Base-by-base conservation (phyloP, 1,284 basidiomycete genomes). In the Cryptococcus neoformans region DNA sequence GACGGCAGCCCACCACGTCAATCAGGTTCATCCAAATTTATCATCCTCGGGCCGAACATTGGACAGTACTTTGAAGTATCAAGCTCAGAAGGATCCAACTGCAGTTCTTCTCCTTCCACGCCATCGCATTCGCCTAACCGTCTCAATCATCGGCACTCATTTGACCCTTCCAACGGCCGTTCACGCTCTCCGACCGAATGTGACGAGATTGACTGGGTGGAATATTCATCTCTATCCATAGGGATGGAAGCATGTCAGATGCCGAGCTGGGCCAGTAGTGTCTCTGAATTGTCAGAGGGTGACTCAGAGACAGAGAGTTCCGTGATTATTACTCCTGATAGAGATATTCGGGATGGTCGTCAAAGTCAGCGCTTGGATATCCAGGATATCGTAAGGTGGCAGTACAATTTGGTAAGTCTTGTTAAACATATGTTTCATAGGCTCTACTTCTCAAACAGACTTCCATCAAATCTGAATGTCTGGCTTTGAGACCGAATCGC, bases 11-110 rank as follows among this genome's bases (percentile, higher is more conserved):
- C 28, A 28, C 28, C 28, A 4, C 28, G 28, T 4, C 28, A 28
- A 28, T 28, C 28, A 28, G 28, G 28, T 28, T 10, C 9, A 8
- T 45, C 51, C 10, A 49, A 42, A 17, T 49, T 56, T 44, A 14
- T 42, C n/a, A 53, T 59, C 36, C 49, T 58, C 11, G 59, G 59
- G 0, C 59, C 59, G 10, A 16, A 52, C 46, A 34, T 44, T 17
- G 50, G 53, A 34, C 53, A 49, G 21, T 53, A 38, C 35, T 40
- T 61, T 17, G 62, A 63, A 11, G 37, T 60, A 1, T 57, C 56
- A 28, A 54, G 54, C 47, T 57, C 56, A 4, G 60, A 59, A 11
- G 53, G 48, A 6, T 55, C 48, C n/a, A 55, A 36, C 21, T 42
- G 17, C 56, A 44, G 41, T 52, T 16, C 44, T 44, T 45, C 44